These are phyloP conservation scores for Cladosporium oxysporum DNA, from an alignment of 2,329 filamentous ascomycete species.

Conservation along the genomic window DNA sequence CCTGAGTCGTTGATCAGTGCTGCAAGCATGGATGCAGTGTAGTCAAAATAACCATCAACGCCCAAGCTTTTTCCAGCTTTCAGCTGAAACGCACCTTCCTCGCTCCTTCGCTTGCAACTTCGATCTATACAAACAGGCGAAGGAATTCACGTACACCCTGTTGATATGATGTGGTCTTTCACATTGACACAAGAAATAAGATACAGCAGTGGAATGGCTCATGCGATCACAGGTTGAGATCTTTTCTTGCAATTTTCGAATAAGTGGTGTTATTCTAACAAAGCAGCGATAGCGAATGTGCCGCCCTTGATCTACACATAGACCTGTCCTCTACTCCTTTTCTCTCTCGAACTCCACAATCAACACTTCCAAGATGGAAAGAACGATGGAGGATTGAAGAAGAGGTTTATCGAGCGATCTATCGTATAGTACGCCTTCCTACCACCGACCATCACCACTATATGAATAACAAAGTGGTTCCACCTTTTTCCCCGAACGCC, in stretches of 20 bases:
- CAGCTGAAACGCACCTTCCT: neutral
- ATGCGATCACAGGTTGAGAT: neutral
- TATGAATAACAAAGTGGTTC: neutral
- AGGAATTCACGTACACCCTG: neutral
- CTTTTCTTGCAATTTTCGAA: neutral
- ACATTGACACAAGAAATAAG: no score
- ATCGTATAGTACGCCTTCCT: neutral
- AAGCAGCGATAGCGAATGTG: neutral
- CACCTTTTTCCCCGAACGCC: slow-evolving; percentile 9
- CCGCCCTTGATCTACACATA: neutral
- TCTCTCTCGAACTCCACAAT: neutral
- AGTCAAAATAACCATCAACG: neutral
- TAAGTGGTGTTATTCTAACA: no score
- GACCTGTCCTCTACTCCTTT: neutral
- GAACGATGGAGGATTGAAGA: neutral
- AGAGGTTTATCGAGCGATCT: neutral
- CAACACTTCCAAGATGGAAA: neutral
- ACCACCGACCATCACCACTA: neutral
- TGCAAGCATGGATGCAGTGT: neutral
- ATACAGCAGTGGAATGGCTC: no score
- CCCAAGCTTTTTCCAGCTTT: neutral
- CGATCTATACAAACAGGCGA: neutral
- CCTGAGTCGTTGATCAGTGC: neutral
- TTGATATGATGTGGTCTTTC: no score
- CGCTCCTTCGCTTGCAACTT: neutral